These are phyloP conservation scores for Stenogyne calaminthoides DNA, from an alignment of 305 asterid genomes.

Conservation along the genomic window DNA sequence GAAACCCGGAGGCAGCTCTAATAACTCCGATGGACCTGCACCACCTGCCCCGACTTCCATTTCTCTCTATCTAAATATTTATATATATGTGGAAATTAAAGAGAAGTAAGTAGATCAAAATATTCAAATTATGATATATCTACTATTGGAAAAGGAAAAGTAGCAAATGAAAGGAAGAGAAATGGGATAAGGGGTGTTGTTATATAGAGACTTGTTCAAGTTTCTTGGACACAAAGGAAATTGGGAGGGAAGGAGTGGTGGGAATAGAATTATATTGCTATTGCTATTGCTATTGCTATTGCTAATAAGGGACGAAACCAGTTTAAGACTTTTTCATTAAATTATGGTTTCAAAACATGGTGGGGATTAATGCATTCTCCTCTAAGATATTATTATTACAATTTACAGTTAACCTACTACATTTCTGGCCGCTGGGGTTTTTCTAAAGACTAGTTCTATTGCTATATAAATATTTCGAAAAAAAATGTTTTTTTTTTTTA, in stretches of 20 bases:
- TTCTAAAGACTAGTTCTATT: neutral
- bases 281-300: too few relatives aligned
- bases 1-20: conserved; percentile 59
- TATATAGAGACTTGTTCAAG: conserved; percentile 34
- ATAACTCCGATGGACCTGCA: conserved; percentile 36
- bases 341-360: conserved; percentile 15
- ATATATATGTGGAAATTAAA: neutral
- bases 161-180: conserved; percentile 37
- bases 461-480: neutral
- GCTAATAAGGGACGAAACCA: conserved; percentile 41
- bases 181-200: conserved; percentile 31
- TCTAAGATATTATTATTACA: conserved; percentile 30
- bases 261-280: conserved; percentile 42
- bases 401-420: neutral
- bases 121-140: neutral
- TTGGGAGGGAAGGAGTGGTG: conserved; percentile 40
- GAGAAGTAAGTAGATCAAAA: neutral
- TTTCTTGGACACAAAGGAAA: conserved; percentile 66
- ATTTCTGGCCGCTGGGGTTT: neutral
- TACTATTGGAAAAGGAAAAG: conserved; percentile 15
- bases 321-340: conserved; percentile 28
- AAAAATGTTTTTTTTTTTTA: too few relatives aligned
- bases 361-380: conserved; percentile 30
- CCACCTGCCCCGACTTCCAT: conserved; percentile 35
- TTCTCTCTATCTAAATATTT: too few relatives aligned